These are phyloP conservation scores for Psilocybe tampanensis DNA, from an alignment of 768 basidiomycete species.

Conservation along the genomic window DNA sequence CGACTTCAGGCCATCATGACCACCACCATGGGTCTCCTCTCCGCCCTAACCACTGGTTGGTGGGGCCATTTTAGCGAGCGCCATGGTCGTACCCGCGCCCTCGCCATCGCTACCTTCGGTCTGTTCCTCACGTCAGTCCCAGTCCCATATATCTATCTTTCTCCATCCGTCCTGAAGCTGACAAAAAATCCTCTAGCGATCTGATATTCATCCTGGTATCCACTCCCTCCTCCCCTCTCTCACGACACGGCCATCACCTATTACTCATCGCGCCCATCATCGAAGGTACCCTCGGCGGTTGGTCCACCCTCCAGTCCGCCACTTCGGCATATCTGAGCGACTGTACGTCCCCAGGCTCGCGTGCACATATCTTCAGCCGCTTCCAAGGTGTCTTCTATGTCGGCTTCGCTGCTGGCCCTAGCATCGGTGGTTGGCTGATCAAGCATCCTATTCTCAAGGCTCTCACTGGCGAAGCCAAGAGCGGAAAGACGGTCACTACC, in stretches of 20 bases:
- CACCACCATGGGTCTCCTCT: slow-evolving; percentile 76
- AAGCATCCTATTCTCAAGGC: slow-evolving; percentile 32
- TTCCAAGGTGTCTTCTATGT: slow-evolving; percentile 78
- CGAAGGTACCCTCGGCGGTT: slow-evolving; percentile 85
- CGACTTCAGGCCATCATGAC: slow-evolving; percentile 77
- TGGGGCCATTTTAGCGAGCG: slow-evolving; percentile 88
- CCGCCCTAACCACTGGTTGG: slow-evolving; percentile 85
- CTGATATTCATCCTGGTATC: slow-evolving; percentile 84
- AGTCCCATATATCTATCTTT: slow-evolving; percentile 2
- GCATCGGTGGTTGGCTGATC: slow-evolving; percentile 63
- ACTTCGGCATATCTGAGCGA: slow-evolving; percentile 85
- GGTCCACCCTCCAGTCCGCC: slow-evolving; percentile 74
- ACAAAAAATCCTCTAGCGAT: slow-evolving; percentile 52
- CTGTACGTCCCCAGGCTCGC: slow-evolving; percentile 83
- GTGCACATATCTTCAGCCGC: slow-evolving; percentile 71
- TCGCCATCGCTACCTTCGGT: slow-evolving; percentile 73
- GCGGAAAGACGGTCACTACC: slow-evolving; percentile 38
- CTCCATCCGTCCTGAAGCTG: too few relatives aligned
- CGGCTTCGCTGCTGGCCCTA: slow-evolving; percentile 79
- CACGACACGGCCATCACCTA: slow-evolving; percentile 71
- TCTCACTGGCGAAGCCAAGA: slow-evolving; percentile 4
- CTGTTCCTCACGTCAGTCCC: slow-evolving; percentile 39
- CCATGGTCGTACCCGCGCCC: slow-evolving; percentile 75
- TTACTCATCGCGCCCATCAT: slow-evolving; percentile 79
- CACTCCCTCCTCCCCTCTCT: slow-evolving; percentile 61